These are phyloP conservation scores for Thalia dealbata DNA, from an alignment of 176 grass and related monocot species.

Conservation along the genomic window DNA sequence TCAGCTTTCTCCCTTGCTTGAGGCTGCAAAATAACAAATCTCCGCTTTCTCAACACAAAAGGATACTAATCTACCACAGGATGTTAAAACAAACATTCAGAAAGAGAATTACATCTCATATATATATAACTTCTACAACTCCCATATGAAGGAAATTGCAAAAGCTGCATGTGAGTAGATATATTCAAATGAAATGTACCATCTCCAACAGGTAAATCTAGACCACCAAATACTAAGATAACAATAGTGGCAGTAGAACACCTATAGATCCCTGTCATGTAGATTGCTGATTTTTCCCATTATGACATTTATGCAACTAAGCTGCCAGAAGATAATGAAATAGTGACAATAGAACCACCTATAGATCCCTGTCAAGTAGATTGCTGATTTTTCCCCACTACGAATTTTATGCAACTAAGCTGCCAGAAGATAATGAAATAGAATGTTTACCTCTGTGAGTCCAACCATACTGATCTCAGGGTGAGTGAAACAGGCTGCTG, in stretches of 20 bases:
- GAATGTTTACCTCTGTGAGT: conserved; percentile 58
- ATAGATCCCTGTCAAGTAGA: not conserved
- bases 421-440: not conserved
- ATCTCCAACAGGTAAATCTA: no score
- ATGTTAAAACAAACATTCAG: no score
- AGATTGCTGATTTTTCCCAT: not conserved
- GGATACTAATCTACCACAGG: no score
- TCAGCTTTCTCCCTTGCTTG: conserved; percentile 92
- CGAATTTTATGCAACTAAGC: not conserved
- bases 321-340: not conserved
- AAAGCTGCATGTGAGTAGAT: no score
- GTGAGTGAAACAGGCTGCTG: conserved; percentile 96
- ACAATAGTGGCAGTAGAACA: not conserved
- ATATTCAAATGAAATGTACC: no score
- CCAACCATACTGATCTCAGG: conserved; percentile 99
- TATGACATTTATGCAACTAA: not conserved
- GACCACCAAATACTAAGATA: no score
- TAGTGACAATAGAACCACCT: not conserved
- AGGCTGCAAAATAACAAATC: conserved; percentile 38
- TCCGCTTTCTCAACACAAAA: no score
- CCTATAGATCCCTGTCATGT: no score
- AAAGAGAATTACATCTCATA: no score
- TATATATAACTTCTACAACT: no score
- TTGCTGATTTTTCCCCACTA: not conserved
- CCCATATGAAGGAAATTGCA: no score